Evolutionary conservation across 768 basidiomycete species (phyloP).

Genomic region (Lentinula lateritia): DNA sequence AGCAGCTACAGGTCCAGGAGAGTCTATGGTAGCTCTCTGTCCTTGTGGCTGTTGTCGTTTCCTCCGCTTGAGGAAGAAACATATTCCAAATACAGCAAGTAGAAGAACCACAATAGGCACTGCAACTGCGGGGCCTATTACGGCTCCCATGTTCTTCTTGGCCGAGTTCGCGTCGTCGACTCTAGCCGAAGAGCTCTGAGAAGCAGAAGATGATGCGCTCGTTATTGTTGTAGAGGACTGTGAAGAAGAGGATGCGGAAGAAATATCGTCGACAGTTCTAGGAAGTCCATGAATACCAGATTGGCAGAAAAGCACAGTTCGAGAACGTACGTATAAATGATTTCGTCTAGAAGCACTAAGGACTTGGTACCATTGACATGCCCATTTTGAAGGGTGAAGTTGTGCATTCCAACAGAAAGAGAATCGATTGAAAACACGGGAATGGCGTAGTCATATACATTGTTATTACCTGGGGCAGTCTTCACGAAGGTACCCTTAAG

Average conservation of each 20-base stretch:
- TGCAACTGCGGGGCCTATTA: not conserved
- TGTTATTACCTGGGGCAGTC: constrained; percentile 10
- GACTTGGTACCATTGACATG: constrained; percentile 15
- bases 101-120: not conserved
- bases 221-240: not conserved
- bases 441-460: constrained; percentile 21
- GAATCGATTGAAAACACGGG: constrained; percentile 22
- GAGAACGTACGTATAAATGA: constrained; percentile 21
- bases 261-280: not conserved
- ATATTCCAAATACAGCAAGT: not conserved
- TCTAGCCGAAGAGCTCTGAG: not conserved
- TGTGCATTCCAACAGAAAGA: constrained; percentile 20
- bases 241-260: not conserved
- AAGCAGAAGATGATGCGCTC: not conserved
- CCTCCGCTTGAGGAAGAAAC: not conserved
- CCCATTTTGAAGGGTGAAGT: constrained; percentile 24
- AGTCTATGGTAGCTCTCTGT: not conserved
- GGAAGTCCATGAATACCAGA: not conserved
- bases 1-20: not conserved
- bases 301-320: not conserved
- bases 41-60: not conserved
- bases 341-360: constrained; percentile 22
- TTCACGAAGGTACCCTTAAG: constrained; percentile 18
- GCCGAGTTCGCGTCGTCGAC: not conserved
- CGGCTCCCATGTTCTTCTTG: not conserved